phyloP scores from a whole-genome alignment of 176 grass and related monocot species.

The Avena eriantha region DNA sequence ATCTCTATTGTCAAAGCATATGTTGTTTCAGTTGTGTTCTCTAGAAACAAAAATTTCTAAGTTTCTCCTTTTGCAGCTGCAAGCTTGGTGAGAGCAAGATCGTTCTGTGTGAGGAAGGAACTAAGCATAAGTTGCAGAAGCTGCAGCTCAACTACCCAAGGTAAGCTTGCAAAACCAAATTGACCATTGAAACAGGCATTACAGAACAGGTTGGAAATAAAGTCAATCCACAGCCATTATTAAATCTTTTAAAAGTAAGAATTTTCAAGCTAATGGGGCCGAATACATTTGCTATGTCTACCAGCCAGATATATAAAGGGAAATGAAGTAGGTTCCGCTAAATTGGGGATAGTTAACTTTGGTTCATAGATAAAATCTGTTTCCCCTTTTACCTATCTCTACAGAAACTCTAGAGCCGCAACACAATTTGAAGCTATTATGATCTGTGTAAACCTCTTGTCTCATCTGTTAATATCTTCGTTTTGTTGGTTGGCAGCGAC shows the following conservation, averaged over 20 bases:
- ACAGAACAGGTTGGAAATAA: not conserved
- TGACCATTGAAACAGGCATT: not conserved
- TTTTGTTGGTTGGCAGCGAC: slow-evolving; percentile 64
- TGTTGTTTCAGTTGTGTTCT: slow-evolving; percentile 17
- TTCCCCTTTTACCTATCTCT: not conserved
- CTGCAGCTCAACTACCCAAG: slow-evolving; percentile 96
- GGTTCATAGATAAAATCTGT: not conserved
- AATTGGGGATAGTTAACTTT: not conserved
- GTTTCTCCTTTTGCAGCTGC: slow-evolving; percentile 58
- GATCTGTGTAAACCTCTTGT: slow-evolving; percentile 11
- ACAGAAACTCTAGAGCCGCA: not conserved
- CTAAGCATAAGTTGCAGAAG: slow-evolving; percentile 88
- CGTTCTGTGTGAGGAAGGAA: slow-evolving; percentile 89
- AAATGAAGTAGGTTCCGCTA: not conserved
- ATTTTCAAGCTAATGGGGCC: not conserved
- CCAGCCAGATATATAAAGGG: not conserved
- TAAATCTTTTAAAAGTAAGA: not conserved
- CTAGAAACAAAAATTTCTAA: not conserved
- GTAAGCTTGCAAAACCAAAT: slow-evolving; percentile 45
- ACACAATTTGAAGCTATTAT: not conserved
- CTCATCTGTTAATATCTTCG: not conserved
- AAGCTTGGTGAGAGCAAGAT: slow-evolving; percentile 94
- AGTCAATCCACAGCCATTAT: not conserved
- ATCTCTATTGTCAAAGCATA: not conserved
- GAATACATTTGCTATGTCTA: not conserved